Evolutionary conservation across 768 basidiomycete genomes (phyloP), one percentile per base, ranked within the genome.

Genomic region (Polyporus arcularius): DNA sequence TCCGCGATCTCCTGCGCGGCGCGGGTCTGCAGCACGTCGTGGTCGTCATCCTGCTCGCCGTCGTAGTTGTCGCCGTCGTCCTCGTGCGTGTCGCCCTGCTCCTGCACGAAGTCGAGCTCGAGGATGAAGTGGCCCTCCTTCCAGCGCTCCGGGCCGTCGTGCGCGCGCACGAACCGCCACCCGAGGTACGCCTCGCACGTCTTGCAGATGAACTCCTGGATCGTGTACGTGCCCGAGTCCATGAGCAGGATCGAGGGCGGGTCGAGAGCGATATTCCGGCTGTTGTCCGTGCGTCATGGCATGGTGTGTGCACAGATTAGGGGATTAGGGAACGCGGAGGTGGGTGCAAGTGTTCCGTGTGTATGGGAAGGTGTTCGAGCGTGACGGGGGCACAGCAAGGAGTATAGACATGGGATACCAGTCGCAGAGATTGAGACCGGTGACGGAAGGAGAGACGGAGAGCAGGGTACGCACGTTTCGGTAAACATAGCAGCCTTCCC

Each of bases 191-290:
- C 63, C 35, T 76, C 74, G 67, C 85, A 86, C 5, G 72, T 73
- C 5, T 75, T 70, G 70, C 85, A 87, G 16, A 74, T 73, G 31
- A 83, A 77, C 69, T 85, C 82, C 68, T 82, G 80, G 76, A 85
- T 82, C 14, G 83, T 84, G 65, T 87, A 84, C 18, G 84, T 85
- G 30, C 86, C 85, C 9, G 85, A 84, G 43, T 75, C 77, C 85
- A 88, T 86, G 31, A 88, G 77, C 57, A 82, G 82, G 28, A 85
- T 79, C 35, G 76, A 76, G 10, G 84, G 79, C 28, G 73, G 73
- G 14, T 76, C 74, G 7, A 67, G 71, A 4, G 70, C 70, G 50
- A 82, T 75, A 69, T 85, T 83, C 57, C 80, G 79, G 51, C 84
- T 85, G 68, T 42, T 32, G 51, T 43, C 31, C 14, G 50, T 7